Evolutionary conservation across 2,329 filamentous ascomycete genomes (phyloP), one percentile per base, ranked within the genome.

Genomic region (Claviceps fusiformis): DNA sequence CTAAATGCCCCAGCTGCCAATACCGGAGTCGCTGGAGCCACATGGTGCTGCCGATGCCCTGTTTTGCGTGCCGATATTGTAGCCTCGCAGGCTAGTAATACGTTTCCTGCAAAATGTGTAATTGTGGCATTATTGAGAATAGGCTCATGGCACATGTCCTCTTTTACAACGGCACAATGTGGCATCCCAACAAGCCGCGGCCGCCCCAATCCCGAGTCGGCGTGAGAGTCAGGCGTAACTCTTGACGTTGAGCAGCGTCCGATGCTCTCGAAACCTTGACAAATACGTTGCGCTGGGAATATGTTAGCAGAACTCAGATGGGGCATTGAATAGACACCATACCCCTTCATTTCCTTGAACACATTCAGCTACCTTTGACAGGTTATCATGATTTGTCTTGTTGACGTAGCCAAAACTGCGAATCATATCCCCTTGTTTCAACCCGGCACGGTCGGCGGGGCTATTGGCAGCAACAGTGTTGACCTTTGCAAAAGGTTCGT

Each of bases 311-410:
- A 37, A 29, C n/a, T 27, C 33, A 13, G 8, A 29, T 17, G 37
- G 7, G 17, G 50, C 24, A 5, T 29, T 29, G 52, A 48, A 33
- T 44, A 59, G 55, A 51, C 31, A 17, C 80, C 87, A 75, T 79
- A 95, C 91, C 60, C 86, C 89, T 76, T 95, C 88, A 64, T 89
- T 95, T 60, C 86, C 86, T 65, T 91, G 86, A 0, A 98, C 92
- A 56, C 86, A 85, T 66, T 95, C 87, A n/a, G 85, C 89, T 24
- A 98, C 87, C 70, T 86, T 93, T 60, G 79, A 82, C 48, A 98
- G 78, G 62, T 83, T 82, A 68, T 96, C 90, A 66, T 97, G 86
- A 66, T 97, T 97, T 60, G 81, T 75, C 71, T 79, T 83, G 65
- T 92, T 89, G 46, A 91, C 88, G 62, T 82, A 83, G 58, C 92